phyloP scores from a whole-genome alignment of 2,329 filamentous ascomycete species.

The Dactylellina cionopaga region DNA sequence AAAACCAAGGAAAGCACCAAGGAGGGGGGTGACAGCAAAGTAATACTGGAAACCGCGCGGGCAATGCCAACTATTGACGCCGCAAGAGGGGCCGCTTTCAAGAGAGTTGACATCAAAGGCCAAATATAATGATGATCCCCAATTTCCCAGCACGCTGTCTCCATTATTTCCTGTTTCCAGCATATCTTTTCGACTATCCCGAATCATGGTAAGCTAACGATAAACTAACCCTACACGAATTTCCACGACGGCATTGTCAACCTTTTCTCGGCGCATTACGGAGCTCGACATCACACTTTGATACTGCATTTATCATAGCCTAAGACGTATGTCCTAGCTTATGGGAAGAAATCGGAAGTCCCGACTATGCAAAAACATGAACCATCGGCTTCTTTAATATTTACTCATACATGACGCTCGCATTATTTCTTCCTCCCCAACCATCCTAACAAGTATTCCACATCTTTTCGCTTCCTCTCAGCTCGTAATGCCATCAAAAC shows the following conservation, averaged over 20 bases:
- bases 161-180: conserved; percentile 19
- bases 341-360: conserved; percentile 25
- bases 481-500: conserved; percentile 31
- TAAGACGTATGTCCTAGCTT: conserved; percentile 21
- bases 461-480: conserved; percentile 42
- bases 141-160: neutral
- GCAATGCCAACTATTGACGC: conserved; percentile 77
- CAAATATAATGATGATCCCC: conserved; percentile 75
- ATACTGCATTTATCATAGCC: conserved; percentile 1
- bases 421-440: neutral
- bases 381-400: neutral
- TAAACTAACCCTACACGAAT: conserved; percentile 45
- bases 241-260: conserved; percentile 10
- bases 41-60: conserved; percentile 74
- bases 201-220: conserved; percentile 48
- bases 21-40: conserved; percentile 65
- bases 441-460: too few species aligned
- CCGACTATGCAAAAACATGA: neutral
- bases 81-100: conserved; percentile 78
- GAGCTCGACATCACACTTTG: neutral
- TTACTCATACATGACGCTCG: neutral
- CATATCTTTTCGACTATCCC: conserved; percentile 13
- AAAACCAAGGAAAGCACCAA: conserved; percentile 64
- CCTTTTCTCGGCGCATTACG: conserved; percentile 13
- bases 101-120: conserved; percentile 93